These are phyloP conservation scores for Paramecium sexaurelia DNA, from an alignment of 73 alveolate species.

Conservation along the genomic window DNA sequence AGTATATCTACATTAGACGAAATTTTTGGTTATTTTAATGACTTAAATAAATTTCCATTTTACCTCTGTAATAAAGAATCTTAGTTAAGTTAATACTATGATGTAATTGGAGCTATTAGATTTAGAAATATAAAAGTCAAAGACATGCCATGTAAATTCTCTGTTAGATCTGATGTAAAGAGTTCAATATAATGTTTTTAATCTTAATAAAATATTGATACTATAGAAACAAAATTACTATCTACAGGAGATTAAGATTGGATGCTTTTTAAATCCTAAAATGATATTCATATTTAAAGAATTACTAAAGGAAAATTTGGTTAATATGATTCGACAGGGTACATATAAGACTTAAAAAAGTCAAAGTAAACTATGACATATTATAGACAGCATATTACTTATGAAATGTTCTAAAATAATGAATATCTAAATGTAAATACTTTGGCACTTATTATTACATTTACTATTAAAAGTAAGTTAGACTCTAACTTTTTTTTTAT, in stretches of 20 bases:
- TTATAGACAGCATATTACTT: neutral
- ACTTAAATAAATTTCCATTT: neutral
- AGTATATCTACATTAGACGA: neutral
- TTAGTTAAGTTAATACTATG: neutral
- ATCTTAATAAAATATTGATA: neutral
- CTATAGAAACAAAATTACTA: neutral
- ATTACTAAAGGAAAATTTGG: neutral
- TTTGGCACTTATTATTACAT: neutral
- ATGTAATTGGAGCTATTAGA: conserved; percentile 3
- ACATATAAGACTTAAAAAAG: neutral
- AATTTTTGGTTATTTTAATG: neutral
- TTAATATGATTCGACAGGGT: neutral
- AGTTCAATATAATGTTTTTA: neutral
- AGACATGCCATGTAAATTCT: neutral
- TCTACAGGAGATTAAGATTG: neutral
- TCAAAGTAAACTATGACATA: neutral
- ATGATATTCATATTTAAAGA: neutral
- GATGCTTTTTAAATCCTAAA: neutral
- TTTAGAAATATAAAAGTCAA: neutral
- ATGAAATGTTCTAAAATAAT: neutral
- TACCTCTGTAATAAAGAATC: neutral
- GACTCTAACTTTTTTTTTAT: neutral
- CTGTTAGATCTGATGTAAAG: neutral
- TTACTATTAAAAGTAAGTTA: neutral
- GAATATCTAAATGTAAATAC: neutral